Percentiles rank a stretch among this genome's conserved stretches.
Conservation (phyloP, 1,284 basidiomycete species). For the Rhizoctonia solani region DNA sequence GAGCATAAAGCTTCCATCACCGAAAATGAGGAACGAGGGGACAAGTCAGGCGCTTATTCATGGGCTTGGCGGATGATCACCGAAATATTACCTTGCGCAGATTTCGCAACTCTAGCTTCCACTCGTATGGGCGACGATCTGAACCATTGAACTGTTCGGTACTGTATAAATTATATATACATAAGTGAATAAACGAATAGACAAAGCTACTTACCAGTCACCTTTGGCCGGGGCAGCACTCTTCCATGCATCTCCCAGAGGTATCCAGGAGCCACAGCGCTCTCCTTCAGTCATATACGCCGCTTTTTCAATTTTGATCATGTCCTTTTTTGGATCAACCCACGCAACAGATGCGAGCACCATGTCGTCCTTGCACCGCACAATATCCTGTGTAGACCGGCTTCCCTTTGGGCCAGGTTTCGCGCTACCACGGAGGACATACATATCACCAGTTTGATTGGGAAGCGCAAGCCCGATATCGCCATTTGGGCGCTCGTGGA, state of each 20-base stretch:
- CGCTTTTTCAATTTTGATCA: slow-evolving; percentile 10
- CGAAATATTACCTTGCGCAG: slow-evolving; percentile 20
- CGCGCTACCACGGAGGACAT: not conserved
- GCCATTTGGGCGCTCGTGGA: slow-evolving; percentile 24
- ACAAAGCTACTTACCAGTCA: slow-evolving; percentile 9
- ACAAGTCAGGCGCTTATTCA: slow-evolving; percentile 17
- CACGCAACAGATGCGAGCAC: slow-evolving; percentile 14
- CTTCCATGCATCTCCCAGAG: slow-evolving; percentile 28
- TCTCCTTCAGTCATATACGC: not conserved
- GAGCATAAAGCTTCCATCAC: slow-evolving; percentile 16
- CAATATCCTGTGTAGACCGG: slow-evolving; percentile 12
- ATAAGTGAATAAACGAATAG: not conserved
- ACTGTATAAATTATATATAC: not conserved
- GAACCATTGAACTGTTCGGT: slow-evolving; percentile 19
- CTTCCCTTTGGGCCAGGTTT: not conserved
- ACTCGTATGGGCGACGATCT: slow-evolving; percentile 20
- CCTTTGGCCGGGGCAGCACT: slow-evolving; percentile 11
- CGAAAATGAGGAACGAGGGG: not conserved
- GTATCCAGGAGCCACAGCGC: not conserved
- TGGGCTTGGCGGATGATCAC: not conserved
- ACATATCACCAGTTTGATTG: not conserved
- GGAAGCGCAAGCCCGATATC: slow-evolving; percentile 12
- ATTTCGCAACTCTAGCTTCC: slow-evolving; percentile 24
- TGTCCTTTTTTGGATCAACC: slow-evolving; percentile 20
- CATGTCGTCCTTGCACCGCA: slow-evolving; percentile 6